Base-by-base conservation (phyloP, 2,329 filamentous ascomycete genomes). In the Fusarium floridanum region DNA sequence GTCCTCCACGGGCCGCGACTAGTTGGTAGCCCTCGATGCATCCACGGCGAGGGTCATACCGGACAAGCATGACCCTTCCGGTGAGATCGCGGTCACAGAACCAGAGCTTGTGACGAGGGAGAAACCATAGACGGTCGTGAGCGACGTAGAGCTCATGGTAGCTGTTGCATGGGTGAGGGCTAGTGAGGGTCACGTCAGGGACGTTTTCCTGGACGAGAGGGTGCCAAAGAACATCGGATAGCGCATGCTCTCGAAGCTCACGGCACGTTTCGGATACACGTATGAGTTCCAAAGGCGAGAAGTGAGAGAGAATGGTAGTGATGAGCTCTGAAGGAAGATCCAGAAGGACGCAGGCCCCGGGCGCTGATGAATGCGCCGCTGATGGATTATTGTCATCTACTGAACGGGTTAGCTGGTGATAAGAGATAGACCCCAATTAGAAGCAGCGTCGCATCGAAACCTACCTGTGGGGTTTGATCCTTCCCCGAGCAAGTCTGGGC, bases 41-140 rank as follows among this genome's bases (percentile, higher is more conserved):
- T 17, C 92, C 93, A 50, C 90, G 87, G 5, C 89, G 84, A 55
- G 91, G 89, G 80, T 98, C 91, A 79, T 95, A 98, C 14, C 93
- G 91, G n/a, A 89, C 88, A 43, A 98, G 79, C 29, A 97, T 87
- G 48, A 98, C 82, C 80, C 93, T 93, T 0, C 95, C 95, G 2
- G 89, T 92, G 57, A 94, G 87, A 34, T 91, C 88, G 3, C 86
- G 88, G 81, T 98, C 94, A 68, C 91, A 90, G 79, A 98, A 96
- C 95, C 95, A 98, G 73, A 98, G 86, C 82, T 94, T 95, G 80
- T 94, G 87, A 61, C 89, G 91, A 0, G 94, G 88, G 1, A 98
- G 86, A 78, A 97, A 98, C 95, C 95, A 98, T 77, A 92, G 91
- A 0, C 93, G 92, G 73, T 97, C 89, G 80, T 97, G 93, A 22